Conservation (phyloP, 2,329 filamentous ascomycete species). For the Diaporthe sp. region DNA sequence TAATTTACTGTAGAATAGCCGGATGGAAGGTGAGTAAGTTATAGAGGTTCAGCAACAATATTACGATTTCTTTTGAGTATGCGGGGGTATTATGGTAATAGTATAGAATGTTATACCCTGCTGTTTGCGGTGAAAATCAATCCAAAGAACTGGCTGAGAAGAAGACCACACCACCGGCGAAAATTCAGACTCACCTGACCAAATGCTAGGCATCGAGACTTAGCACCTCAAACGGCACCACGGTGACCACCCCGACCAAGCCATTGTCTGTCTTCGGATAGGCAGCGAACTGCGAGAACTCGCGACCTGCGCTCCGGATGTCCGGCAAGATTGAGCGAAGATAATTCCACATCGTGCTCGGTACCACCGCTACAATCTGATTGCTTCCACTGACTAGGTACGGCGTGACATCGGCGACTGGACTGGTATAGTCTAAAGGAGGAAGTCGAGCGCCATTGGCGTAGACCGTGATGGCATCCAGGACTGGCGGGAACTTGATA, state of each 20-base stretch:
- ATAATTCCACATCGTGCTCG: slow-evolving; percentile 8
- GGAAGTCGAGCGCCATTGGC: slow-evolving; percentile 10
- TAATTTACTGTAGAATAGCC: no score
- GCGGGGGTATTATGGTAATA: no score
- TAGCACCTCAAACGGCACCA: background rate
- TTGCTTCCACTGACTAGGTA: background rate
- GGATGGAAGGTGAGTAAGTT: no score
- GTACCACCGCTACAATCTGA: background rate
- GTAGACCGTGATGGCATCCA: slow-evolving; percentile 2
- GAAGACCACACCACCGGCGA: no score
- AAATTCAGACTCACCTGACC: no score
- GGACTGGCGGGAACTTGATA: background rate
- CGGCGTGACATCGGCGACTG: background rate
- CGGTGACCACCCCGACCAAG: background rate
- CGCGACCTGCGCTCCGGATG: background rate
- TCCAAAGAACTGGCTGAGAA: no score
- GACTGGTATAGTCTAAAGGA: slow-evolving; percentile 2
- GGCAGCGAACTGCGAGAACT: background rate
- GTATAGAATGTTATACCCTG: no score
- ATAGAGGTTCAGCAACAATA: no score
- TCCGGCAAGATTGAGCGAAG: background rate
- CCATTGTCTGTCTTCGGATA: background rate
- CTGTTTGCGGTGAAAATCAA: no score
- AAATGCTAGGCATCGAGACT: background rate
- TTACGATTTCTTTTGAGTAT: no score